Evolutionary conservation across 140 eudicot species (phyloP).

Genomic region (Ambrosia hybrid): DNA sequence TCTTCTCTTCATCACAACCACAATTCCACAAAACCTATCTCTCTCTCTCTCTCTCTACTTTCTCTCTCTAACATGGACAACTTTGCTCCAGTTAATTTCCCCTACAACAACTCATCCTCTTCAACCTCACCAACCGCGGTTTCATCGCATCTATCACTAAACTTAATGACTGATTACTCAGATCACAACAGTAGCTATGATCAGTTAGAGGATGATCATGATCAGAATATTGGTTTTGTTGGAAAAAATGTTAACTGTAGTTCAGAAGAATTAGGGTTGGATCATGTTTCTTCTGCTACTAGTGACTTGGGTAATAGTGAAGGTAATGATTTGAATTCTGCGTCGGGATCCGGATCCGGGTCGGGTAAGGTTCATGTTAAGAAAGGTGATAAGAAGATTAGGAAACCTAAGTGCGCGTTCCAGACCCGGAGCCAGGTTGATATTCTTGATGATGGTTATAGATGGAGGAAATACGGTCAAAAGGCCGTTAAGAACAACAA

Average conservation of each 20-base stretch:
- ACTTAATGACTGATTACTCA: constrained; percentile 21
- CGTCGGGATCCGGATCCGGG: constrained; percentile 12
- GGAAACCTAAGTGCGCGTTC: constrained; percentile 65
- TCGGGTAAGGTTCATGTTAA: constrained; percentile 18
- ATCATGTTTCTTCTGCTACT: constrained; percentile 24
- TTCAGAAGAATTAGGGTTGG: constrained; percentile 21
- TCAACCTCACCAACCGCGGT: constrained; percentile 18
- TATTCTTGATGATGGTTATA: constrained; percentile 39
- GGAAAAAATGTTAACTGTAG: constrained; percentile 21
- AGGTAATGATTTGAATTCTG: constrained; percentile 21
- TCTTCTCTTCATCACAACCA: constrained; percentile 2
- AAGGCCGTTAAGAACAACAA: constrained; percentile 42
- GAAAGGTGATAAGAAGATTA: constrained; percentile 51
- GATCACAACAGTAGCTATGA: neutral
- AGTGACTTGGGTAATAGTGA: constrained; percentile 32
- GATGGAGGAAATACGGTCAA: constrained; percentile 47
- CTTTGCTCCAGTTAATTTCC: constrained; percentile 6
- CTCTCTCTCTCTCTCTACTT: neutral
- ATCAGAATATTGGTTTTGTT: constrained; percentile 1
- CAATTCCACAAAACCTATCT: neutral
- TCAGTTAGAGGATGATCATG: constrained; percentile 24
- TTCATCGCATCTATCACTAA: constrained; percentile 32
- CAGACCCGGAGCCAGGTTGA: constrained; percentile 82
- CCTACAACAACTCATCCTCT: constrained; percentile 26
- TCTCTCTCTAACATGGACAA: constrained; percentile 23